Percentiles rank a stretch among this genome's conserved stretches.
Evolutionary conservation across 805 yeast genomes (phyloP).

Genomic region (Suhomyces prunicola): DNA sequence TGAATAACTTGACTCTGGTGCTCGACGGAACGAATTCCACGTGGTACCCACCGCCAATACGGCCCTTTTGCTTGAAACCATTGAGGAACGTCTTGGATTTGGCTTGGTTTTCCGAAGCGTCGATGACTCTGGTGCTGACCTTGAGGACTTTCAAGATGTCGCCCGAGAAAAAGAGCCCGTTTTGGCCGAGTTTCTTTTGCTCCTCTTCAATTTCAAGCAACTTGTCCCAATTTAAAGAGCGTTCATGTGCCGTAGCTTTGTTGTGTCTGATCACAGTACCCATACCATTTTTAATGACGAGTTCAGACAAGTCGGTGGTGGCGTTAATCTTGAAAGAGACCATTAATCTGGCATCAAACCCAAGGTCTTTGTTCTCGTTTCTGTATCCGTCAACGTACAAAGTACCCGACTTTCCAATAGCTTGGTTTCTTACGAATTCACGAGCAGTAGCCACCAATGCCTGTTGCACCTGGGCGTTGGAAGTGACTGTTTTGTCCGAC

Average conservation of each 20-base stretch:
- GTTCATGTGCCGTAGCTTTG: slow-evolving; percentile 62
- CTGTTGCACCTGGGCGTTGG: slow-evolving; percentile 35
- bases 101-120: slow-evolving; percentile 71
- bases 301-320: slow-evolving; percentile 57
- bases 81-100: slow-evolving; percentile 74
- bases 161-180: slow-evolving; percentile 58
- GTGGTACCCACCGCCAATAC: slow-evolving; percentile 53
- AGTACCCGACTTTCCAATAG: slow-evolving; percentile 66
- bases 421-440: slow-evolving; percentile 66
- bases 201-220: slow-evolving; percentile 65
- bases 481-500: slow-evolving; percentile 48
- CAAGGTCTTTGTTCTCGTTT: slow-evolving; percentile 50
- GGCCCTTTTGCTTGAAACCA: slow-evolving; percentile 62
- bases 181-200: slow-evolving; percentile 50
- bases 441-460: slow-evolving; percentile 63
- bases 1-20: slow-evolving; percentile 59
- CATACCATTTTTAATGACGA: slow-evolving; percentile 60
- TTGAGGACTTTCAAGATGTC: slow-evolving; percentile 47
- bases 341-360: slow-evolving; percentile 62
- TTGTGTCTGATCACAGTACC: slow-evolving; percentile 79
- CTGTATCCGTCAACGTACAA: slow-evolving; percentile 63
- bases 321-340: slow-evolving; percentile 55
- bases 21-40: slow-evolving; percentile 73
- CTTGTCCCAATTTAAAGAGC: slow-evolving; percentile 75
- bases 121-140: slow-evolving; percentile 60